These are phyloP conservation scores for Penicillium sp. DNA, from an alignment of 2,329 filamentous ascomycete species.

Conservation along the genomic window DNA sequence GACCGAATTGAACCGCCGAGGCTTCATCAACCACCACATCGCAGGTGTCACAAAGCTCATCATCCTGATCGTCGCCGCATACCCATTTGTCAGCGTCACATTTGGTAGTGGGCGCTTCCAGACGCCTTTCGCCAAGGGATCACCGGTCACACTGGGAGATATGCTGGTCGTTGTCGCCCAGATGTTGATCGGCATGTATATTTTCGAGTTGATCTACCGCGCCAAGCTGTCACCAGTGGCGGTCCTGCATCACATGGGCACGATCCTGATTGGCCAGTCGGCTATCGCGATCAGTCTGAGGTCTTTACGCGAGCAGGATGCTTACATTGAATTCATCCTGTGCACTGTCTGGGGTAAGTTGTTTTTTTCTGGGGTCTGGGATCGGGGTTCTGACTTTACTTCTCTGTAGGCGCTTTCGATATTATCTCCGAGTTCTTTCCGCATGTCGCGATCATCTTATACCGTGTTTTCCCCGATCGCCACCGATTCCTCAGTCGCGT, in stretches of 20 bases:
- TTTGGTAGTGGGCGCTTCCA: conserved; percentile 37
- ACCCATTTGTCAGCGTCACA: conserved; percentile 45
- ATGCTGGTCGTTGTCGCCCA: conserved; percentile 43
- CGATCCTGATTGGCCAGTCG: conserved; percentile 44
- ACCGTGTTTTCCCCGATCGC: conserved; percentile 41
- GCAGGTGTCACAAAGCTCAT: conserved; percentile 45
- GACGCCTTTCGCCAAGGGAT: conserved; percentile 30
- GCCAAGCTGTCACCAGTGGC: conserved; percentile 44
- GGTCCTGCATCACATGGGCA: conserved; percentile 45
- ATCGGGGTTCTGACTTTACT: not conserved
- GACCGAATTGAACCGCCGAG: conserved; percentile 38
- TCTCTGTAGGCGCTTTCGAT: conserved; percentile 45
- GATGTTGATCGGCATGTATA: conserved; percentile 49
- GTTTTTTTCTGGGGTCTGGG: not conserved
- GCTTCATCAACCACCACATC: conserved; percentile 52
- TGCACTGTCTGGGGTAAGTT: conserved; percentile 44
- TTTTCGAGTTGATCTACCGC: conserved; percentile 49
- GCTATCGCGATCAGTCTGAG: conserved; percentile 43
- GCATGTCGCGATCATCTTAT: conserved; percentile 49
- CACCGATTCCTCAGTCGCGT: conserved; percentile 44
- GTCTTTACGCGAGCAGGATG: conserved; percentile 30
- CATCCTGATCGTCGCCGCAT: conserved; percentile 42
- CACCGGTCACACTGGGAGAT: conserved; percentile 43
- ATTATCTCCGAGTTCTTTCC: conserved; percentile 50
- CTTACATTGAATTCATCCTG: conserved; percentile 40